Conservation (phyloP, 140 eudicot genomes). For the Cichorium intybus region DNA sequence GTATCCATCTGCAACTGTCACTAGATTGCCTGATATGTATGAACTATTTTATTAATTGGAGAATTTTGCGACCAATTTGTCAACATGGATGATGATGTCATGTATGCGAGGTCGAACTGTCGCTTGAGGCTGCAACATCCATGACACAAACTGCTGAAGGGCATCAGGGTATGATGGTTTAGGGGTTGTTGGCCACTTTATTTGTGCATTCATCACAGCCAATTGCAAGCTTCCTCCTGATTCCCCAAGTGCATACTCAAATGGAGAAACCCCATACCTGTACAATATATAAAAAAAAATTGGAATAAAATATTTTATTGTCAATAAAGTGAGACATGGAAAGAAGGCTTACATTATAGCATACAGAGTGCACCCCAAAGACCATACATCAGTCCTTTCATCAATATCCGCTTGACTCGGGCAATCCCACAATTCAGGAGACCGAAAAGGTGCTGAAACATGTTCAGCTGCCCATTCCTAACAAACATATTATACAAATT, state of each 20-base stretch:
- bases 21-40: not conserved
- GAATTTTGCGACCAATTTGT: constrained; percentile 72
- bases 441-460: constrained; percentile 87
- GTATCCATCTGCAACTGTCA: constrained; percentile 12
- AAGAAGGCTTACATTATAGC: constrained; percentile 78
- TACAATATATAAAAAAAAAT: not conserved
- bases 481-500: constrained; percentile 16
- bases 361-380: constrained; percentile 87
- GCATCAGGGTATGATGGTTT: constrained; percentile 82
- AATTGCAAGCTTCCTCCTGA: constrained; percentile 93
- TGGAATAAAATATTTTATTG: constrained; percentile 4
- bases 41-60: constrained; percentile 30
- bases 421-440: constrained; percentile 98
- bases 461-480: constrained; percentile 99
- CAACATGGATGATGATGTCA: constrained; percentile 84
- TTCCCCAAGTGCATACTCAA: constrained; percentile 91
- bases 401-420: constrained; percentile 93
- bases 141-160: constrained; percentile 87
- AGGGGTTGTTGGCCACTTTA: constrained; percentile 82
- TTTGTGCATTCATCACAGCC: constrained; percentile 79
- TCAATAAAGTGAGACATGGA: not conserved
- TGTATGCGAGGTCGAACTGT: constrained; percentile 87
- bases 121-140: constrained; percentile 96
- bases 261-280: constrained; percentile 96
- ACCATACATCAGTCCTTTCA: constrained; percentile 92